Base-by-base conservation (phyloP, 768 basidiomycete genomes). In the Phylloporus sp. region DNA sequence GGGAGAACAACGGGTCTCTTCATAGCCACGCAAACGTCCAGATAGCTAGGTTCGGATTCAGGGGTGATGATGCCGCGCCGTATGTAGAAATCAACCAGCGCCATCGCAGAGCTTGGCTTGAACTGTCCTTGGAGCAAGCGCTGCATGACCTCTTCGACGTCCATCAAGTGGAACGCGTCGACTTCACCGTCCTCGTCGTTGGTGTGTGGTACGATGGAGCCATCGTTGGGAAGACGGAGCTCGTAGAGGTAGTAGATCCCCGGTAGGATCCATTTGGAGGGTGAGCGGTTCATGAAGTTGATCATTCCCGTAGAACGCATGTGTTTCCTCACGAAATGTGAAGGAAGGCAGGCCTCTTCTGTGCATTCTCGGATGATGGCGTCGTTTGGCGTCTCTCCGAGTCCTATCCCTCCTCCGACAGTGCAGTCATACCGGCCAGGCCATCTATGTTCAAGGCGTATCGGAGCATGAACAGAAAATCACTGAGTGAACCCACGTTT, bases 211-310 rank as follows among this genome's bases (percentile, higher is more conserved):
- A 49, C 42, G 28, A 70, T 50, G 11, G 62, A 46, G 2, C 62
- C 62, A 46, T 73, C 64, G 6, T 58, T 43, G 0, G 70, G 72
- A 10, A 75, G 60, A 11, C 66, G 64, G 10, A 76, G 64, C 29
- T 75, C 73, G 41, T 69, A 75, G 28, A 71, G 65, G 46, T 72
- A 70, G 52, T 75, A 75, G 17, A 73, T 57, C 18, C 71, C 71
- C 6, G 74, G 74, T n/a, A 75, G 55, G 15, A 73, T 61, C 71
- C 71, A 75, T 32, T 63, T 63, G 15, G 65, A 57, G 7, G 70
- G 71, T 0, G 73, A 73, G 15, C 71, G 73, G 45, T 74, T 71
- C 42, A 64, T 65, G 55, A 62, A 75, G 18, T 68, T 65, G 17
- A 75, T 55, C 38, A 68, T 62, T 17, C 73, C 73, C 7, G 64